phyloP scores from a whole-genome alignment of 2,329 filamentous ascomycete genomes.

The Daldinia eschscholtzii region DNA sequence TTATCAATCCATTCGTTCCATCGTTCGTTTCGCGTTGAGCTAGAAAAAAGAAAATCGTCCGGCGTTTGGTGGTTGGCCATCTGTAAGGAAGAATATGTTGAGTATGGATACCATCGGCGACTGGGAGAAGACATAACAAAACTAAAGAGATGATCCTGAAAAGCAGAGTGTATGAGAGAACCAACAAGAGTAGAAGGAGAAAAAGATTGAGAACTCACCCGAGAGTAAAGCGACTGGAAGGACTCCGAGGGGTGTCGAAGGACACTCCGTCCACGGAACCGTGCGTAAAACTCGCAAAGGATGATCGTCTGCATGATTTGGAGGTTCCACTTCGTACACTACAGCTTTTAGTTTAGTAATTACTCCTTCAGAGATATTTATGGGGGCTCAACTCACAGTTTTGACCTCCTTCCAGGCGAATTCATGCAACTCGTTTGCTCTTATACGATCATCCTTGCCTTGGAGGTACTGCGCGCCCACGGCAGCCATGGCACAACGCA shows the following conservation, averaged over 20 bases:
- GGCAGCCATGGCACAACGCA: conserved; percentile 69
- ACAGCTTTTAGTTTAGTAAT: conserved; percentile 38
- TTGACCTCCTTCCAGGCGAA: conserved; percentile 64
- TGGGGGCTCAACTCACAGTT: conserved; percentile 57
- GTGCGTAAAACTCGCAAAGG: conserved; percentile 67
- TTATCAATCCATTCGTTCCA: conserved; percentile 67
- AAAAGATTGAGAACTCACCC: conserved; percentile 61
- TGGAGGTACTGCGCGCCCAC: conserved; percentile 65
- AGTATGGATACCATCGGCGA: conserved; percentile 52
- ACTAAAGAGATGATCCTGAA: conserved; percentile 54
- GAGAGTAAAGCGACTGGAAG: conserved; percentile 66
- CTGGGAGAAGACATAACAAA: conserved; percentile 51
- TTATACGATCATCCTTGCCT: conserved; percentile 63
- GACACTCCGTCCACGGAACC: conserved; percentile 66
- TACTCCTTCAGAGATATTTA: background rate
- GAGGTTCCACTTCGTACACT: conserved; percentile 64
- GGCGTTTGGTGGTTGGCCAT: conserved; percentile 54
- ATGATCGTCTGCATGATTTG: conserved; percentile 66
- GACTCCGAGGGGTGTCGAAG: conserved; percentile 61
- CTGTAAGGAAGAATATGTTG: conserved; percentile 56
- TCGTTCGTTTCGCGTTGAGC: conserved; percentile 51
- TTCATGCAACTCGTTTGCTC: conserved; percentile 64
- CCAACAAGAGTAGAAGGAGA: conserved; percentile 51
- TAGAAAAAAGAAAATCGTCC: conserved; percentile 40
- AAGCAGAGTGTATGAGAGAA: conserved; percentile 51